Base-by-base conservation (phyloP, 352 stramenopile genomes). In the Peronospora destructor region DNA sequence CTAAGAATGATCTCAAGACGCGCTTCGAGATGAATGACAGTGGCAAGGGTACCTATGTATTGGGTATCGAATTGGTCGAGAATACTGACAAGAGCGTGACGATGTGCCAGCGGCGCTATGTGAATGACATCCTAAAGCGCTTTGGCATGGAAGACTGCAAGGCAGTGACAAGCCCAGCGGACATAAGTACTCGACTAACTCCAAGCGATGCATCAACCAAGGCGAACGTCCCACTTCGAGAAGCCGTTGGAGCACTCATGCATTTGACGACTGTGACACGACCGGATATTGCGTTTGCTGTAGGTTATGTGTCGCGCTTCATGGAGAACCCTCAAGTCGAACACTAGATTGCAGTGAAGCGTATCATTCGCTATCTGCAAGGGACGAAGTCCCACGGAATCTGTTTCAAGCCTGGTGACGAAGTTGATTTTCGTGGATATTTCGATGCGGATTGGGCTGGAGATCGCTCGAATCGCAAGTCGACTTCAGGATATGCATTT, bases 71-170 rank as follows among this genome's bases (percentile, higher is more conserved):
- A 29, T 2, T 61, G 4, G 16, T 61, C 1, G 36, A 64, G 28
- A 25, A 23, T 25, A 2, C 23, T 2, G 45, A 65, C 21, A 38
- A 46, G 32, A 59, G 43, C 19, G 46, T 65, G 13, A 56, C 41
- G 0, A 29, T 65, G 39, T 56, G 45, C 23, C 55, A 66, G 29
- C 32, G 9, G 2, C 17, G 38, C 8, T 64, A 70, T 30, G 17
- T 66, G 2, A 17, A 66, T 12, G 56, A 64, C 32, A 38, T 66
- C 9, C 44, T 67, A 2, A 45, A 64, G n/a, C 45, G 51, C 2
- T 66, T 66, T 29, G 47, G 49, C 16, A 66, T 66, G 53, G 33
- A 67, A 1, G 21, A 61, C 2, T 53, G 38, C 38, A 64, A 55
- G 23, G 4, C 44, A 21, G 52, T 28, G 1, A 21, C 19, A 14